Evolutionary conservation across 2,329 filamentous ascomycete species (phyloP), one percentile per base, ranked within the genome.

Genomic region (Colletotrichum sp.): DNA sequence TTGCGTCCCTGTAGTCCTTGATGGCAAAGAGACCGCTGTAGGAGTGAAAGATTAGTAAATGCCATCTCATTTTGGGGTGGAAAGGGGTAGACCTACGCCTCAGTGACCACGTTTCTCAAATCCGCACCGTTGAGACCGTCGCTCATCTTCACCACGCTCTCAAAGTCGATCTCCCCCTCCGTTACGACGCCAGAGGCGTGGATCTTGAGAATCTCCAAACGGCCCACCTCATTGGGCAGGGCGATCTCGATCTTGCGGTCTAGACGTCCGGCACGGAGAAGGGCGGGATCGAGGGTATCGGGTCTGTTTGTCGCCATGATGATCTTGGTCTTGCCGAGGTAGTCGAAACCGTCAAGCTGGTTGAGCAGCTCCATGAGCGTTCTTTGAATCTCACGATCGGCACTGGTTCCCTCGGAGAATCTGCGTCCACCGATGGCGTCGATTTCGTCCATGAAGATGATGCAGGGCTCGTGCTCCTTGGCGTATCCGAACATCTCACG

Each of bases 371-470:
- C 97, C 97, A 99, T 99, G 76, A 99, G 89, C 44, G 97, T 99
- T 83, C 97, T 94, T 88, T 99, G 97, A 81, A 99, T 99, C 86
- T 99, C 97, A 82, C 98, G 94, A 88, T 99, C 97, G 67, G 97
- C 97, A 76, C 96, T 98, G 68, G 97, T 99, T 80, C 98, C 97
- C 86, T 99, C 97, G 1, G 95, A 98, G 87, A 99, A 99, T 81
- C 97, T 92, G 81, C 98, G 93, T 78, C 98, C 98, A 85, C 97
- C 97, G 82, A 99, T 99, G 83, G 97, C 97, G 83, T 99, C 97
- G 83, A 99, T 99, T 88, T 99, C 97, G 90, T 99, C 98, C 97
- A 99, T 99, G 91, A 99, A 99, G 87, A 99, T 99, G 86, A 99
- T 99, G 86, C 97, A 99, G 52, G 97, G 97, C 86, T 99, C 97